Evolutionary conservation across 2,329 filamentous ascomycete species (phyloP), one percentile per base, ranked within the genome.

Genomic region (Stachybotrys elegans): DNA sequence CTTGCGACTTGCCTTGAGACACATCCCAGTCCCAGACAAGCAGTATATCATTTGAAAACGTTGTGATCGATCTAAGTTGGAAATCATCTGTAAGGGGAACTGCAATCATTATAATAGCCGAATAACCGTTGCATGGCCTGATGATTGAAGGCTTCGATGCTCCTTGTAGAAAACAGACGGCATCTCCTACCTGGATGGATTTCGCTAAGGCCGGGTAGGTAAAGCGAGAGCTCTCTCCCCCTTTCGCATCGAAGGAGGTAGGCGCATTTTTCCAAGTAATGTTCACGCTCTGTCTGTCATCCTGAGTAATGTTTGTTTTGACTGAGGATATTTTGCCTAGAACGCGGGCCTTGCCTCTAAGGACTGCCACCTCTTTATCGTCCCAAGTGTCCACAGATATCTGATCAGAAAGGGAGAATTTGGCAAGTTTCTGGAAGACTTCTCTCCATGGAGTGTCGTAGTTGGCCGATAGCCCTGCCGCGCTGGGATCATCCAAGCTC

Each of bases 131-230:
- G 27, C 22, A 21, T 20, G 19, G 14, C 19, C 40, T 43, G 40
- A 32, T 22, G 14, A 43, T 43, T 23, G 40, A 34, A 23, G 40
- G 40, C 13, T 40, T 32, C 17, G 36, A 31, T 21, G 42, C 42
- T 29, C 42, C 42, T 32, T 44, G 35, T 29, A 44, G 42, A 29
- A 39, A 35, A 21, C 42, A 44, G 16, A 44, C 14, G 16, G 35
- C 20, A 40, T 44, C 42, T 21, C 35, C 35, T 19, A 20, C 9
- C 17, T 34, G 32, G 16, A 44, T 22, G 6, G 42, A 32, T 21
- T 44, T 40, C 25, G 42, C 42, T 21, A 35, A 44, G n/a, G 17
- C 36, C n/a, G 6, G 42, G n/a, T 39, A 22, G 20, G 23, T 31
- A 21, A 27, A 44, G 42, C 20, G 17, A 17, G 14, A n/a, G 20